Evolutionary conservation across 805 yeast species (phyloP).

Genomic region (Jamesozyma hellenica): DNA sequence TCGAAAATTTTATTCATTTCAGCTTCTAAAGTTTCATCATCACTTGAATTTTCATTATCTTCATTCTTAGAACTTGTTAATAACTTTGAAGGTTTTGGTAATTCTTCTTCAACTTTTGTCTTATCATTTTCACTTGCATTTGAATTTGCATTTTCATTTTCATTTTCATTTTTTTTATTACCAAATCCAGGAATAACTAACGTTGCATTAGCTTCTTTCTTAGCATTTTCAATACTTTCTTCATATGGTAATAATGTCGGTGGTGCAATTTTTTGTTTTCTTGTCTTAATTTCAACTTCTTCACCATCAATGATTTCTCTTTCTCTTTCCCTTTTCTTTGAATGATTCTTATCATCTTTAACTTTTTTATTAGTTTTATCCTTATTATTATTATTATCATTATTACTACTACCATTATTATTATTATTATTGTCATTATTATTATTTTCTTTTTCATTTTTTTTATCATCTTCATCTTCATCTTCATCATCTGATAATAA

Average conservation of each 20-base stretch:
- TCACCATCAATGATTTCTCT: constrained; percentile 4
- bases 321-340: constrained; percentile 4
- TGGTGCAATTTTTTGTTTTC: constrained; percentile 25
- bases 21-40: constrained; percentile 27
- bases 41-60: constrained; percentile 20
- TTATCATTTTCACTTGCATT: background rate
- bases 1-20: constrained; percentile 26
- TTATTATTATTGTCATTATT: constrained; percentile 4
- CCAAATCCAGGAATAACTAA: constrained; percentile 25
- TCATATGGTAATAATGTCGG: constrained; percentile 27
- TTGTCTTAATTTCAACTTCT: constrained; percentile 9
- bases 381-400: background rate
- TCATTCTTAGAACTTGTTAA: background rate
- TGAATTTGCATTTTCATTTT: background rate
- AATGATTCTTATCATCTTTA: constrained; percentile 1
- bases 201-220: constrained; percentile 25
- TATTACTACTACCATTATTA: background rate
- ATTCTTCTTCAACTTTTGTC: background rate
- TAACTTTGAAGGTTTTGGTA: background rate
- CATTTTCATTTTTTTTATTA: background rate
- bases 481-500: constrained; percentile 25
- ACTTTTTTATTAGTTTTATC: constrained; percentile 3
- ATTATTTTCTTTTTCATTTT: constrained; percentile 2
- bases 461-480: constrained; percentile 12
- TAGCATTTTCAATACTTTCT: constrained; percentile 24